phyloP scores from a whole-genome alignment of 1,139 yeast species.

The Pneumocystis jirovecii region DNA sequence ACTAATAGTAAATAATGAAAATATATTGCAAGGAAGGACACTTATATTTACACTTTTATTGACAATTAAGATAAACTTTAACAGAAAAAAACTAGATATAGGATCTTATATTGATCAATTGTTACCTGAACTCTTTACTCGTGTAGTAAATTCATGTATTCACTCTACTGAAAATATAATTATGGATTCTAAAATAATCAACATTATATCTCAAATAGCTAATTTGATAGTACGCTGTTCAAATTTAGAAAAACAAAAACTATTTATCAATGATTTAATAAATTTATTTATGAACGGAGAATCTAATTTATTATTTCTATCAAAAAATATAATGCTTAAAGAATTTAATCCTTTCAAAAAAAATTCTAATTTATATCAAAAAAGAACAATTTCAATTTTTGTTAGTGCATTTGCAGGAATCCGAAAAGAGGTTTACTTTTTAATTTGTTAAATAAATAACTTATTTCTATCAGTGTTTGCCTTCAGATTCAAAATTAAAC shows the following conservation, averaged over 20 bases:
- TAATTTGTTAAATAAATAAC: background rate
- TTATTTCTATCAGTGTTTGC: background rate
- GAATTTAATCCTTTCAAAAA: slow-evolving; percentile 4
- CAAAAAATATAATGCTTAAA: slow-evolving; percentile 1
- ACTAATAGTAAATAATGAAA: slow-evolving; percentile 5
- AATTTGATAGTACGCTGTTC: slow-evolving; percentile 7
- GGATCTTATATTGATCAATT: slow-evolving; percentile 22
- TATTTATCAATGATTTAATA: slow-evolving; percentile 13
- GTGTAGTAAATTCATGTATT: slow-evolving; percentile 12
- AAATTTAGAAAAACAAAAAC: slow-evolving; percentile 13
- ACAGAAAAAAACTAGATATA: slow-evolving; percentile 24
- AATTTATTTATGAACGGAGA: slow-evolving; percentile 16
- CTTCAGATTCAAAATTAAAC: background rate
- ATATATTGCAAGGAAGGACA: background rate
- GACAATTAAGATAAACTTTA: slow-evolving; percentile 13
- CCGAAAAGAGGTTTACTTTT: slow-evolving; percentile 4
- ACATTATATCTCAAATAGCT: slow-evolving; percentile 5
- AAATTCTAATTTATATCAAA: background rate
- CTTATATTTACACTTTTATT: slow-evolving; percentile 9
- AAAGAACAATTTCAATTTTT: slow-evolving; percentile 1
- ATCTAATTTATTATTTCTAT: slow-evolving; percentile 9
- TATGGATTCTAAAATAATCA: slow-evolving; percentile 11
- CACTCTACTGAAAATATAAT: slow-evolving; percentile 6
- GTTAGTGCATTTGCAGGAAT: background rate
- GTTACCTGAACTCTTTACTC: slow-evolving; percentile 17